These are phyloP conservation scores for Citrus sinensis DNA, from an alignment of 345 rosid species.

Conservation along the genomic window DNA sequence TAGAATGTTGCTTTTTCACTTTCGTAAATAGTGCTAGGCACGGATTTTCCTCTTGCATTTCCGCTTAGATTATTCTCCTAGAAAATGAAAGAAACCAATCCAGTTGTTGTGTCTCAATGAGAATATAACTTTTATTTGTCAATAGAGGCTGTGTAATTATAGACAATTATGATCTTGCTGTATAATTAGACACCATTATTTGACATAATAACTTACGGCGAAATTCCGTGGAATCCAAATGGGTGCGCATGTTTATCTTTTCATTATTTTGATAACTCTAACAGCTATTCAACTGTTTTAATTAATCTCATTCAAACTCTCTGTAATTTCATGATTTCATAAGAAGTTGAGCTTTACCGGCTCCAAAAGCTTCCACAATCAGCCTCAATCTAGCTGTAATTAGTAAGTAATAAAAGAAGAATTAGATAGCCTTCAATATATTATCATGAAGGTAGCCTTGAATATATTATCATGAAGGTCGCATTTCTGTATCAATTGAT, in stretches of 20 bases:
- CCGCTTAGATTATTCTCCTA: constrained; percentile 12
- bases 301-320: constrained; percentile 12
- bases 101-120: background rate
- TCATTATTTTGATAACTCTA: constrained; percentile 20
- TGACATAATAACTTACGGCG: constrained; percentile 33
- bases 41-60: constrained; percentile 9
- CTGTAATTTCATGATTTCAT: constrained; percentile 20
- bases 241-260: constrained; percentile 38
- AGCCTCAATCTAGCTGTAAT: constrained; percentile 11
- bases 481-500: background rate
- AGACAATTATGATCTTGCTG: constrained; percentile 42
- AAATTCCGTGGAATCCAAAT: constrained; percentile 46
- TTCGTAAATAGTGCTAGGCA: constrained; percentile 23
- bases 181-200: constrained; percentile 58
- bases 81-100: constrained; percentile 16
- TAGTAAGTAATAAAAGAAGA: background rate
- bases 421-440: background rate
- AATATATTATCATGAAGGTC: background rate
- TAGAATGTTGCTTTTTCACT: constrained; percentile 32
- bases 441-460: background rate
- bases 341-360: constrained; percentile 24
- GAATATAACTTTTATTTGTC: constrained; percentile 15
- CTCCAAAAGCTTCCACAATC: constrained; percentile 5
- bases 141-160: constrained; percentile 32
- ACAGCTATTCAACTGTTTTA: background rate